Base-by-base conservation (phyloP, 306 rosid species). In the Fagus crenata region DNA sequence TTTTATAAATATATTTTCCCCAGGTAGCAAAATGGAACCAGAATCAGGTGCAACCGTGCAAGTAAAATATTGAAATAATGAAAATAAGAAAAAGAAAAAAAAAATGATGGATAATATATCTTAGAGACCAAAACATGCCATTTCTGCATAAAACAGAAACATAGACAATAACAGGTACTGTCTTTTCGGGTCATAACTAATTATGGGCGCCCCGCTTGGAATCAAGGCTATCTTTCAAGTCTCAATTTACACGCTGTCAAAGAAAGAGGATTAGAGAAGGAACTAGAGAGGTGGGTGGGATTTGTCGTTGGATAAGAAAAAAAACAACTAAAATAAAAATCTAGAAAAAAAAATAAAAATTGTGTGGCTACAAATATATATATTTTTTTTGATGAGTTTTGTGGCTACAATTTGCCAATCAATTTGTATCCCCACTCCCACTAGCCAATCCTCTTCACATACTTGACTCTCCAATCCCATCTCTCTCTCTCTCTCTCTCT, bases 341-440 rank as follows among this genome's bases (percentile, higher is more conserved):
- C 78, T 49, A 17, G 14, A 33, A 60, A 75, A 65, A 51, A 51
- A 65, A 22, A 22, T 0, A 22, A 22, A 22, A 22, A 22, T 22
- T 22, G 28, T 22, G 28, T 22, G 28, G 28, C 28, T 22, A 22
- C 28, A 22, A 22, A 22, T 22, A 22, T 22, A 22, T 22, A 22
- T 22, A 22, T 22, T 0, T 22, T 22, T 22, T 22, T 22, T 22
- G 28, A 22, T 22, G 28, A 22, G 28, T 22, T 81, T 67, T 82
- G 97, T 92, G 99, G 99, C 86, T 86, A 76, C 71, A 73, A 72
- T 76, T 88, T 74, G 87, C 83, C 84, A 76, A 72, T 86, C 96
- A 83, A 82, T 87, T 89, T 42, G 93, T 75, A 82, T 83, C 79
- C 79, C 88, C 85, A 74, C 90, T 80, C 39, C 49, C 76, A 42